phyloP scores from a whole-genome alignment of 352 stramenopile genomes.

The Phytopythium cucurbitacearum region DNA sequence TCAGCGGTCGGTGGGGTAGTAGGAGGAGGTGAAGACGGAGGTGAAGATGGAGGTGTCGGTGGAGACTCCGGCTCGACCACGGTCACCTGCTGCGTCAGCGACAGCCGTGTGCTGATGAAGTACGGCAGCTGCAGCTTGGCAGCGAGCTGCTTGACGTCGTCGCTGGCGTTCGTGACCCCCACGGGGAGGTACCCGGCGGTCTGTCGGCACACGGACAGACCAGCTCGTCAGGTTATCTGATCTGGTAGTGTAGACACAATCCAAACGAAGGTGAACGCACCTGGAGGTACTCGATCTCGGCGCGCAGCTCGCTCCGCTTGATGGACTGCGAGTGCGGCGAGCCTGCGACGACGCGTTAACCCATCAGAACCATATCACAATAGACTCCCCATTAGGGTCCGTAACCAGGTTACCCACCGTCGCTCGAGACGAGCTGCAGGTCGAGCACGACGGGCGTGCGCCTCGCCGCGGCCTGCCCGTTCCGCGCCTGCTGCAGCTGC shows the following conservation, averaged over 20 bases:
- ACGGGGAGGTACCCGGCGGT: conserved; percentile 58
- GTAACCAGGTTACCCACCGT: conserved; percentile 32
- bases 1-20: neutral
- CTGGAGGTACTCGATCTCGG: conserved; percentile 57
- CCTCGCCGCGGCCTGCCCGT: conserved; percentile 14
- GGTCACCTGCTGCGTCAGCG: conserved; percentile 8
- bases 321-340: conserved; percentile 73
- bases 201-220: conserved; percentile 10
- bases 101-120: conserved; percentile 72
- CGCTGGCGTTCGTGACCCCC: conserved; percentile 80
- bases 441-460: conserved; percentile 66
- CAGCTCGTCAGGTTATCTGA: too few relatives aligned
- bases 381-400: conserved; percentile 1
- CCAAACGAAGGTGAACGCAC: conserved; percentile 11
- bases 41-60: conserved; percentile 1
- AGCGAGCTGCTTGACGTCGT: conserved; percentile 76
- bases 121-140: conserved; percentile 58
- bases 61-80: neutral
- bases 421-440: conserved; percentile 66
- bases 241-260: too few relatives aligned
- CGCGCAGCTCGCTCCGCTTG: conserved; percentile 70
- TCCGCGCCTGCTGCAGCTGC: conserved; percentile 33
- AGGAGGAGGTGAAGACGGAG: neutral
- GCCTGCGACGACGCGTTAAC: conserved; percentile 16
- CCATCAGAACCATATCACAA: neutral